These are phyloP conservation scores for Nigrospora osmanthi DNA, from an alignment of 2,329 filamentous ascomycete genomes.

Conservation along the genomic window DNA sequence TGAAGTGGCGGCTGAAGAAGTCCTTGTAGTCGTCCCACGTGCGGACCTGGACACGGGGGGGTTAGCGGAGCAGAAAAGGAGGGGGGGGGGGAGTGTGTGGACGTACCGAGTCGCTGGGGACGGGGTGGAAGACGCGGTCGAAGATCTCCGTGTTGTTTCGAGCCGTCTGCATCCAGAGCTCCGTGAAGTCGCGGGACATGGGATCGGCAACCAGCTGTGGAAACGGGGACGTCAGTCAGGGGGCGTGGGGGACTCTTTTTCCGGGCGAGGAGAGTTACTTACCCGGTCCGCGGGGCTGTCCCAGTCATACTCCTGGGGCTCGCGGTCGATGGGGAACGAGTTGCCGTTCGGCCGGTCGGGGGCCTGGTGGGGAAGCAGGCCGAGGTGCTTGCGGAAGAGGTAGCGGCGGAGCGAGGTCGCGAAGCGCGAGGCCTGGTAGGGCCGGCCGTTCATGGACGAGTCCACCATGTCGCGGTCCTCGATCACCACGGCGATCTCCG, in stretches of 20 bases:
- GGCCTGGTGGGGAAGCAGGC: constrained; percentile 53
- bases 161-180: constrained; percentile 67
- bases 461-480: constrained; percentile 67
- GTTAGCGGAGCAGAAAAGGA: no score
- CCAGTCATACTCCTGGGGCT: constrained; percentile 67
- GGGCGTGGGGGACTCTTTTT: no score
- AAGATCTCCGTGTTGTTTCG: constrained; percentile 75
- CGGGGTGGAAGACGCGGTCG: constrained; percentile 67
- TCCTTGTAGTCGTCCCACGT: constrained; percentile 68
- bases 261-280: no score
- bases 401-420: constrained; percentile 75
- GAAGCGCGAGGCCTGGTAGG: constrained; percentile 66
- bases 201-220: constrained; percentile 61
- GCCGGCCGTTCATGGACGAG: constrained; percentile 64
- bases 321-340: constrained; percentile 64
- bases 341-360: constrained; percentile 64
- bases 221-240: no score
- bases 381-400: constrained; percentile 87
- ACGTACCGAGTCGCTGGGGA: no score
- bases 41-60: constrained; percentile 43
- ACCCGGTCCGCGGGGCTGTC: constrained; percentile 53
- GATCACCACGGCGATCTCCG: constrained; percentile 83
- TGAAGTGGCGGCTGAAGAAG: constrained; percentile 62
- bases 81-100: no score
- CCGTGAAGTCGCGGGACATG: constrained; percentile 57